Evolutionary conservation across 495 filamentous ascomycete genomes (phyloP), one percentile per base, ranked within the genome.

Genomic region (Pseudevernia furfuracea): DNA sequence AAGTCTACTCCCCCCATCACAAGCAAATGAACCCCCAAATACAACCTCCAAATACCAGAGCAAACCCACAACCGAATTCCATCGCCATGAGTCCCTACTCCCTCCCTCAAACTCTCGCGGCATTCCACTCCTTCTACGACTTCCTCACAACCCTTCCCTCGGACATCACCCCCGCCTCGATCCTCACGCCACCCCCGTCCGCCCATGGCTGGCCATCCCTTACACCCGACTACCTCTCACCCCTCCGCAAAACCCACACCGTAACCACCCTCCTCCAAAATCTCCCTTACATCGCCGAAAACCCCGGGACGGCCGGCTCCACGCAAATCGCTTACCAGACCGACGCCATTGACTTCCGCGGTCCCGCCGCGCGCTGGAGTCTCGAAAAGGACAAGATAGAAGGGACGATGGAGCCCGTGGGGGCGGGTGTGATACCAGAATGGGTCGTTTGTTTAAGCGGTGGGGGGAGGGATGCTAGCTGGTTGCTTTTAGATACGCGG

Each of bases 131-230:
- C 39, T 66, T 66, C 63, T 66, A 66, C 58, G 34, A 34, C 63
- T 66, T 66, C 58, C 63, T 66, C 44, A 66, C 63, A 46, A 66
- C 63, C 38, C 63, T 66, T 44, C 58, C 63, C 63, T 60, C 63
- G 38, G 63, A 66, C 48, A 66, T 66, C 58, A 66, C 57, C 28
- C 63, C 63, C 43, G 41, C 38, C 63, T 60, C 58, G 41, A 66
- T 66, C 63, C 63, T 66, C 39, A 49, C 58, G 25, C 63, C 63
- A 61, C 59, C 59, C 39, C 63, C 36, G 21, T 66, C 63, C n/a
- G n/a, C n/a, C n/a, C n/a, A n/a, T 61, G 63, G 63, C 57, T 66
- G 58, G 63, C 58, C 63, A 46, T 66, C 63, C 58, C 58, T 66
- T 25, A 66, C 56, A 36, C 48, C 63, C 30, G 44, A 60, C 7